A percentile compares a stretch with the other conserved stretches of the same genome.
Conservation (phyloP, 2,329 filamentous ascomycete genomes). For the Verticillium albo-atrum region DNA sequence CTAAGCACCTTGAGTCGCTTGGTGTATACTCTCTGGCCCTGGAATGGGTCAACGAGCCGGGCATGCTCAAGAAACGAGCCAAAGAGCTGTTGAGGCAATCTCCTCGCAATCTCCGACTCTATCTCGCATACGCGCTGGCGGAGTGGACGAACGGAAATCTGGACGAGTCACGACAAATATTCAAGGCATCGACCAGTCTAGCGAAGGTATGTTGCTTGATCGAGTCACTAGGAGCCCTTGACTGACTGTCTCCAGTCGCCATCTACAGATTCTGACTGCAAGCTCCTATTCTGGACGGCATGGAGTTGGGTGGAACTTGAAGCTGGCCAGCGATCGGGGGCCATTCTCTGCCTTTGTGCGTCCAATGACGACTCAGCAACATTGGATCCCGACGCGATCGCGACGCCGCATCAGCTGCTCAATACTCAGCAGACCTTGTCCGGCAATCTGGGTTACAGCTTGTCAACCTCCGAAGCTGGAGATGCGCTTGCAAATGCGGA, state of each 20-base stretch:
- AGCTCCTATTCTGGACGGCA: conserved; percentile 48
- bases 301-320: conserved; percentile 67
- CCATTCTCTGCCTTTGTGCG: conserved; percentile 34
- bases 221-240: too few species aligned
- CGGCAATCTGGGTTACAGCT: conserved; percentile 48
- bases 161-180: conserved; percentile 58
- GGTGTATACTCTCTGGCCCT: conserved; percentile 69
- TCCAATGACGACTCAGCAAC: conserved; percentile 23
- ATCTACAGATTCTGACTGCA: conserved; percentile 4
- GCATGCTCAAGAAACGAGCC: conserved; percentile 61
- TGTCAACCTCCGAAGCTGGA: conserved; percentile 43
- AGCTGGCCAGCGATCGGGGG: conserved; percentile 24
- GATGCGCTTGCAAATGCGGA: conserved; percentile 55
- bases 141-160: conserved; percentile 57
- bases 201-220: conserved; percentile 20
- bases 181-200: conserved; percentile 56
- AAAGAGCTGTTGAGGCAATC: conserved; percentile 69
- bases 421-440: conserved; percentile 50
- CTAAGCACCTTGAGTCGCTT: conserved; percentile 43
- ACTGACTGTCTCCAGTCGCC: not conserved
- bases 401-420: conserved; percentile 38
- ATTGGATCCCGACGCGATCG: conserved; percentile 8
- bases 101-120: conserved; percentile 61
- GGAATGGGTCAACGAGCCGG: conserved; percentile 50
- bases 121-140: conserved; percentile 73